Evolutionary conservation across 2,329 filamentous ascomycete species (phyloP), one percentile per base, ranked within the genome.

Genomic region (Sporothrix sp.): DNA sequence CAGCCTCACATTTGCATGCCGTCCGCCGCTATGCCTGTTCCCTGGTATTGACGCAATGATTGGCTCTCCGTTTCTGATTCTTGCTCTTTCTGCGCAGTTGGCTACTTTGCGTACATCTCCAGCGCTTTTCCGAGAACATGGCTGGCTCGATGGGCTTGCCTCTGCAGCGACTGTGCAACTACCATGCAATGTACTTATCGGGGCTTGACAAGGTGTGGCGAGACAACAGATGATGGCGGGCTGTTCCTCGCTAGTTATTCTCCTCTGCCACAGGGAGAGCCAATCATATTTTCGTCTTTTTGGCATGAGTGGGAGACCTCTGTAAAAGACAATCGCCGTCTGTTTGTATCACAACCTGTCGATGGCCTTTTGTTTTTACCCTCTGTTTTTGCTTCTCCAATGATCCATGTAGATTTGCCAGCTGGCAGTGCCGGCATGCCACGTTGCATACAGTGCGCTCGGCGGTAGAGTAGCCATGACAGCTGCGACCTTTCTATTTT

Each of bases 141-240:
- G 32, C 21, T 47, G 27, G 42, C 9, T 47, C 42, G 36, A 36
- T 39, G 36, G 30, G 14, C 20, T 18, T 33, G 3, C 7, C 33
- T 18, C 28, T 45, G 42, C 42, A 45, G 27, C 16, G 27, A 21
- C 40, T 13, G n/a, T 25, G 25, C 32, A 16, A 32, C 33, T 11
- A 30, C 16, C 9, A 18, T 51, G 35, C 40, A 51, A 46, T 47
- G 49, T 51, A 40, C 21, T 39, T 37, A 32, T 48, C 43, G 49
- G 50, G 50, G 50, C 50, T 42, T 47, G 36, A 25, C 20, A 40
- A 25, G 32, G 28, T 47, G 36, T 28, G 43, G 36, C 27, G 43
- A 47, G 35, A 45, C 48, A 45, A 30, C 48, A 32, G 30, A 10
- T 20, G 14, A 21, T n/a, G 23, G 20, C 33, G 30, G 7, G 25